Conservation (phyloP, 768 basidiomycete genomes). For the Hericium coralloides region DNA sequence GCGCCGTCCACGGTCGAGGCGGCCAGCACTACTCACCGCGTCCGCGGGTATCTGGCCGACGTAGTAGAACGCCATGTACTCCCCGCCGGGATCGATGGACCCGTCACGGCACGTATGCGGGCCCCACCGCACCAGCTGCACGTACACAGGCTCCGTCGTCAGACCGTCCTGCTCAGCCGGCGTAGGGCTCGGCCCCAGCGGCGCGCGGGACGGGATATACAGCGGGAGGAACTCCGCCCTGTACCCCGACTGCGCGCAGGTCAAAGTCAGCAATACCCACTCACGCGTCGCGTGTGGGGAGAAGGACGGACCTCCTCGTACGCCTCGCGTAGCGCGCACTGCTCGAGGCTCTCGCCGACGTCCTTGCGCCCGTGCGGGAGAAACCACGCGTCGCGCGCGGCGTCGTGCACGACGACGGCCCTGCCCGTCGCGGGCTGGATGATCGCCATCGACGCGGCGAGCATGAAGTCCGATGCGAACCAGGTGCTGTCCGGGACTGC, state of each 20-base stretch:
- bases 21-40: slow-evolving; percentile 32
- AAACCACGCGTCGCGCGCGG: slow-evolving; percentile 33
- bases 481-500: slow-evolving; percentile 37
- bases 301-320: slow-evolving; percentile 48
- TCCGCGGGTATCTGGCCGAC: slow-evolving; percentile 42
- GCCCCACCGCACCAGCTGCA: slow-evolving; percentile 26
- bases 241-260: slow-evolving; percentile 37
- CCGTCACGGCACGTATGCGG: slow-evolving; percentile 8
- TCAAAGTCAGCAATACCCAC: neutral
- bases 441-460: slow-evolving; percentile 56
- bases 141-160: slow-evolving; percentile 38
- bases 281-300: neutral
- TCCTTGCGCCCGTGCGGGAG: slow-evolving; percentile 62
- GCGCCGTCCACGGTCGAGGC: neutral
- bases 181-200: slow-evolving; percentile 23
- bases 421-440: slow-evolving; percentile 49
- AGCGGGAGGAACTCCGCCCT: slow-evolving; percentile 38
- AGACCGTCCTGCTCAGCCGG: slow-evolving; percentile 3
- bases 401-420: slow-evolving; percentile 36
- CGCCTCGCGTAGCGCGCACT: slow-evolving; percentile 52
- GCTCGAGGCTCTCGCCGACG: slow-evolving; percentile 51
- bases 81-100: slow-evolving; percentile 24
- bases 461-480: slow-evolving; percentile 42
- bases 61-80: slow-evolving; percentile 50
- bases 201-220: slow-evolving; percentile 32